phyloP scores from a whole-genome alignment of 306 rosid species.

The peach (Prunus persica) region Prunus_persica_NCBIv2 NC_034012.1:13995501-13996000 shows the following conservation, averaged over 20 bases:
- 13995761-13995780: constrained; percentile 74
- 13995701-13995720: constrained; percentile 91
- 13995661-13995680: constrained; percentile 84
- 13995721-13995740: constrained; percentile 62
- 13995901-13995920: background rate
- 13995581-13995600: constrained; percentile 33
- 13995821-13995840: background rate
- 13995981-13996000: too few species aligned
- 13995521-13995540: background rate
- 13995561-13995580: background rate
- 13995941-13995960: background rate
- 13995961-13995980: too few species aligned
- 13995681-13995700: constrained; percentile 64
- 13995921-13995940: background rate
- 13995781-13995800: background rate
- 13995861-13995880: background rate
- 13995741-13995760: constrained; percentile 91
- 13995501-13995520: background rate
- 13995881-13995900: background rate
- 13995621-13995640: constrained; percentile 66
- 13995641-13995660: constrained; percentile 88
- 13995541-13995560: constrained; percentile 1
- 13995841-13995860: background rate
- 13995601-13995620: constrained; percentile 64
- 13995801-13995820: constrained; percentile 13